A percentile compares a stretch with the other conserved stretches of the same genome.
These are phyloP conservation scores for Eruca vesicaria DNA, from an alignment of 441 rosid species.

Conservation along the genomic window DNA sequence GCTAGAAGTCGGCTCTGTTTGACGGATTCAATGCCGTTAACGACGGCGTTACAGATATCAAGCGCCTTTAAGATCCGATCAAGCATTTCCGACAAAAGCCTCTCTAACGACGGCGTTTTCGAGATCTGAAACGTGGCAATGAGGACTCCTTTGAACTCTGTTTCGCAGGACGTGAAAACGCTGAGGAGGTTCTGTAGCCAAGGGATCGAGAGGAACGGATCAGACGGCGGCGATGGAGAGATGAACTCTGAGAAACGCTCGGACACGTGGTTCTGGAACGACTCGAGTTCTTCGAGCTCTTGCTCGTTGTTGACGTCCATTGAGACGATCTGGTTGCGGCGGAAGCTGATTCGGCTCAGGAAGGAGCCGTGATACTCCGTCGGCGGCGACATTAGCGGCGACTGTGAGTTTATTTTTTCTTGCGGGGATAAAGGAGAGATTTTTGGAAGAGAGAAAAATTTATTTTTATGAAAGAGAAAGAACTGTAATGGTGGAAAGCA, in stretches of 20 bases:
- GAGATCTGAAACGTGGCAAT: constrained; percentile 48
- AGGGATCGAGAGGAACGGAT: constrained; percentile 57
- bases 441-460: neutral
- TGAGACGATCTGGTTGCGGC: constrained; percentile 73
- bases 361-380: constrained; percentile 74
- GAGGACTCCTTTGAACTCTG: constrained; percentile 72
- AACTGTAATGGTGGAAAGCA: neutral
- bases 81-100: constrained; percentile 63
- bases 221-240: constrained; percentile 27
- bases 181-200: constrained; percentile 80
- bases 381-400: constrained; percentile 44
- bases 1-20: constrained; percentile 62
- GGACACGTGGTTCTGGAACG: constrained; percentile 66
- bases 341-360: constrained; percentile 75
- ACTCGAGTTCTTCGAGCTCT: constrained; percentile 73
- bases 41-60: constrained; percentile 81
- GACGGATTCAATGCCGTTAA: constrained; percentile 66
- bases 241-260: constrained; percentile 65
- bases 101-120: constrained; percentile 72
- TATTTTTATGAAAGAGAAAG: neutral
- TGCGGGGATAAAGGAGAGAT: constrained; percentile 24
- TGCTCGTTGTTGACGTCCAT: constrained; percentile 82
- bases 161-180: constrained; percentile 71
- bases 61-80: constrained; percentile 77
- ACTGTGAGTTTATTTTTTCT: neutral